Base-by-base conservation (phyloP, 129 eudicot genomes). In the Logfia minima region DNA sequence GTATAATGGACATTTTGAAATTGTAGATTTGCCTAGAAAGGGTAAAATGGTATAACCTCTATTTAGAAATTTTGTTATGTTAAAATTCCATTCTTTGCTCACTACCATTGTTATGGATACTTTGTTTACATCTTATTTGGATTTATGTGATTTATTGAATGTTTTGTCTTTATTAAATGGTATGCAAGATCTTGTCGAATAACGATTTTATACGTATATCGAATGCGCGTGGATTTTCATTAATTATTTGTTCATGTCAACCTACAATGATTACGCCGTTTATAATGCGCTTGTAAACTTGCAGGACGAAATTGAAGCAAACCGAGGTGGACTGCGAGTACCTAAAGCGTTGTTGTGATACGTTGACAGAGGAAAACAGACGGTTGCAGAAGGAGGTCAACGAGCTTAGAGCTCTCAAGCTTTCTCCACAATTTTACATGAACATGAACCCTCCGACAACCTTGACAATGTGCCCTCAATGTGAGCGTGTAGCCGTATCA, bases 301-400 rank as follows among this genome's bases (percentile, higher is more conserved):
- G 68, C 79, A 91, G 94, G 86, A 91, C 97, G 23, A 91, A 91
- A 80, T 70, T 91, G 88, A 91, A 91, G 88, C 97, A 91, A 71
- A 91, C 90, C 6, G 97, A 88, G 73, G 97, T 91, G 19, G 94
- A 91, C 21, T 87, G 97, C 14, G 93, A 89, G 83, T 88, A 88
- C 39, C 43, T 88, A 51, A 86, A 80, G 77, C 87, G 94, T 23
- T 83, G 87, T 52, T 91, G 97, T 8, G 88, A 91, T 84, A 85
- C 80, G 45, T 67, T 91, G 53, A 88, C 90, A 0, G 92, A 88
- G 56, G 90, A 91, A 53, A 91, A 91, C 75, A 80, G 84, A 56
- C 84, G 91, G 70, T 70, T 91, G 78, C 94, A 88, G 37, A 88
- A 85, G 87, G 97, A 91, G 71, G 92, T 91, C 53, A 82, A 82